Evolutionary conservation across 2,329 filamentous ascomycete species (phyloP).

Genomic region (Pseudocercospora fuligena): DNA sequence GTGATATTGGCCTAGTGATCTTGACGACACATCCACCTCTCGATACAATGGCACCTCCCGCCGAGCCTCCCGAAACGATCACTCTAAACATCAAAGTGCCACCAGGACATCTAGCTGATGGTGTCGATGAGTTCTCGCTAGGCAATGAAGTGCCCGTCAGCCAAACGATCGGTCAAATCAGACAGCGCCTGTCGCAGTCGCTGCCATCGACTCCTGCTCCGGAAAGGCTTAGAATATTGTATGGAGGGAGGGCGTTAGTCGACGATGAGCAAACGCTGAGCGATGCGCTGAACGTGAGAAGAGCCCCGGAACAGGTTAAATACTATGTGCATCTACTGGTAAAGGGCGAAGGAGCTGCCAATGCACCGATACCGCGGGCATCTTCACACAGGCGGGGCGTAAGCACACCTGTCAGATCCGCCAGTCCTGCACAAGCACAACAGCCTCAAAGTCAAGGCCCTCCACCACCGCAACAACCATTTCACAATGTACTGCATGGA

Average conservation of each 20-base stretch:
- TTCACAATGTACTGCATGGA: background rate
- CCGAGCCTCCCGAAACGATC: constrained; percentile 37
- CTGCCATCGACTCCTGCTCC: constrained; percentile 54
- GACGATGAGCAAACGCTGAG: constrained; percentile 55
- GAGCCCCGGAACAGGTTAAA: constrained; percentile 49
- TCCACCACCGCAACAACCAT: constrained; percentile 17
- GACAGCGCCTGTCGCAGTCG: constrained; percentile 55
- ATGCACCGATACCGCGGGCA: constrained; percentile 19
- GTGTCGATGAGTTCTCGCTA: constrained; percentile 36
- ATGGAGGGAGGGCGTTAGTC: constrained; percentile 59
- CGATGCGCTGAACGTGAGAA: constrained; percentile 56
- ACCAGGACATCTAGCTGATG: constrained; percentile 36
- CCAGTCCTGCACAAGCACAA: constrained; percentile 20
- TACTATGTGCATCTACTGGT: constrained; percentile 43
- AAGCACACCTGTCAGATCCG: constrained; percentile 18
- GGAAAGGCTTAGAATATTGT: constrained; percentile 61
- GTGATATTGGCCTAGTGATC: too few species aligned
- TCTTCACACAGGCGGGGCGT: constrained; percentile 17
- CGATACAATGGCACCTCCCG: constrained; percentile 34
- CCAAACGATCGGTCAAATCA: constrained; percentile 59
- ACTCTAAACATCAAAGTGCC: constrained; percentile 40
- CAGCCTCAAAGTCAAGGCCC: background rate
- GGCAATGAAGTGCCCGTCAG: constrained; percentile 32
- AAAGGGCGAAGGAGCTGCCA: constrained; percentile 31
- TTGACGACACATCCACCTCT: background rate